Evolutionary conservation across 345 rosid genomes (phyloP), one percentile per base, ranked within the genome.

Genomic region (Turnera subulata): DNA sequence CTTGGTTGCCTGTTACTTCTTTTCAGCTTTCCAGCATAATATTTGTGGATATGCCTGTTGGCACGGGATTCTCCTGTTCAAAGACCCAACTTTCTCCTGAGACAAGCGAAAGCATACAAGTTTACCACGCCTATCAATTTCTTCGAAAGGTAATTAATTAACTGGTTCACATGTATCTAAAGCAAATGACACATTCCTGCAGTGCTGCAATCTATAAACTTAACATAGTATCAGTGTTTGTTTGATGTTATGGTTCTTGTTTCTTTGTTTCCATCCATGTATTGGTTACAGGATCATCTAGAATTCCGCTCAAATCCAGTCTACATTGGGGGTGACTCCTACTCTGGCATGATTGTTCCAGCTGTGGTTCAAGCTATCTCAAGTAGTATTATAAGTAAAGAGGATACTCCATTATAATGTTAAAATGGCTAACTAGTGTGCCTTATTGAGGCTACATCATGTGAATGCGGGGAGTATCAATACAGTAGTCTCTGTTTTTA

Each of bases 11-110:
- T 19, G 39, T 50, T n/a, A 18, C 56, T 42, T 44, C 50, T n/a
- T 51, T 62, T 62, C 66, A 81, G 90, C 80, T 74, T 23, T 75
- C 92, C 21, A 86, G 75, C 80, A 74, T 90, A 59, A 72, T 83
- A 63, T 83, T 86, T 66, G 43, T 86, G 24, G 97, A 86, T 68
- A 69, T 81, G 42, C 97, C 97, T 11, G 84, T 78, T 12, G 90
- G 90, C 19, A 76, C 92, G 33, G 97, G 95, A 23, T 90, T 68
- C 71, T 90, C 97, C 24, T 90, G 75, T 39, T 75, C 90, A 4
- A 72, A 40, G 66, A 76, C 65, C 59, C 21, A 1, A 6, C 25
- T 16, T 25, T 86, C 86, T 40, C 61, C 53, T 24, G 50, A 45
- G 40, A 14, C 78, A 4, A 69, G 90, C 23, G 95, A 90, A 59